These are phyloP conservation scores for Bromus sterilis DNA, from an alignment of 176 grass and related monocot genomes.

Conservation along the genomic window DNA sequence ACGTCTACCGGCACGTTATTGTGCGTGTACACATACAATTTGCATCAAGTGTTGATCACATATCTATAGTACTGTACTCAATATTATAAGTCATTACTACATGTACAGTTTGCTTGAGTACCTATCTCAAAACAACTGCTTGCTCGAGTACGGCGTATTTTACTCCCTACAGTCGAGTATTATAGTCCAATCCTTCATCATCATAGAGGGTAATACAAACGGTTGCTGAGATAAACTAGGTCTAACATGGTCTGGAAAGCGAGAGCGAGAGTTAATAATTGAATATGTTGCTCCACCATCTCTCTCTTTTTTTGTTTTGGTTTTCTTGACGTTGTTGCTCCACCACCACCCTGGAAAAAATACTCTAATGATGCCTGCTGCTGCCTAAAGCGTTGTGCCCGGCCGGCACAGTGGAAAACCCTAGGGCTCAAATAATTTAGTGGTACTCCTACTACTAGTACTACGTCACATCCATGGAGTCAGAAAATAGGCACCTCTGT, in stretches of 20 bases:
- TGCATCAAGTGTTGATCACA: too few species aligned
- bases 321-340: too few species aligned
- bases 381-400: slow-evolving; percentile 10
- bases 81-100: too few species aligned
- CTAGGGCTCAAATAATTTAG: slow-evolving; percentile 27
- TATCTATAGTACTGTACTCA: too few species aligned
- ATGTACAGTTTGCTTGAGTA: too few species aligned
- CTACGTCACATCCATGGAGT: slow-evolving; percentile 11
- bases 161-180: background rate
- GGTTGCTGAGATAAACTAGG: background rate
- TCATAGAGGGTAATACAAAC: background rate
- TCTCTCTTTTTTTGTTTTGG: too few species aligned
- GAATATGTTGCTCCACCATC: background rate
- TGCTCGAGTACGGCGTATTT: too few species aligned
- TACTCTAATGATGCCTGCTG: too few species aligned
- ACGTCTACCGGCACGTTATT: background rate
- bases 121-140: too few species aligned
- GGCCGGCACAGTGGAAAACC: slow-evolving; percentile 20
- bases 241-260: background rate
- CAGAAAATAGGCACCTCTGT: background rate
- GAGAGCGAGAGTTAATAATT: background rate
- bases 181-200: background rate
- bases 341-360: background rate
- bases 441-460: slow-evolving; percentile 1
- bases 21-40: background rate